Base-by-base conservation (phyloP, 495 filamentous ascomycete genomes). In the Corynascus novoguineensis region DNA sequence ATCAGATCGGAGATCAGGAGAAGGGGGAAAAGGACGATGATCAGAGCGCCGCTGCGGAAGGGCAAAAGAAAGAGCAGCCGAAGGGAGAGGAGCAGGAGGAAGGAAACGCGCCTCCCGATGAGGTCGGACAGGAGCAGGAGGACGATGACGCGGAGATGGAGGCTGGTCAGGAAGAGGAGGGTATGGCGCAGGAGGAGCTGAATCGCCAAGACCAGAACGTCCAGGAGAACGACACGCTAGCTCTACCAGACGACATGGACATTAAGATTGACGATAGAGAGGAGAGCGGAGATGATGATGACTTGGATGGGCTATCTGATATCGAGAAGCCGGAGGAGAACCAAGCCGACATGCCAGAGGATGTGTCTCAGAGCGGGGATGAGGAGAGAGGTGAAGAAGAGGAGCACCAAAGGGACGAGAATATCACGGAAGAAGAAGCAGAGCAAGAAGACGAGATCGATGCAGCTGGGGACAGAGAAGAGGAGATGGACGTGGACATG, bases 161-260 rank as follows among this genome's bases (percentile, higher is more conserved):
- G 38, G 79, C 82, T 22, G 87, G 90, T 19, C 78, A 85, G 3
- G 84, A 92, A 60, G 84, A 93, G 58, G 88, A 96, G 60, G 80
- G 86, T 48, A 84, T 90, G 22, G 75, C 84, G 51, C 81, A 87
- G 44, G 78, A 81, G 49, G 83, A 83, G 46, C 71, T 77, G 27
- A 84, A 84, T 40, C 81, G 79, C 21, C 79, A 81, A 52, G 86
- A 86, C 46, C 80, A 83, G 57, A 83, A 86, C 54, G 86, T 86
- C 28, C 77, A 85, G 44, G 82, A 82, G 38, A 75, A 78, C 19
- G 79, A 83, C 40, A 76, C 77, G 5, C 62, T 85, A 41, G 81
- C 77, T 24, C 62, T 85, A 38, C 83, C 89, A 49, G 89, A 90
- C 46, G 86, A 89, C 57, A 81, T 90, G 71, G 84, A 92, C 50